Conservation (phyloP, 805 yeast genomes). For the Candida jianshihensis region DNA sequence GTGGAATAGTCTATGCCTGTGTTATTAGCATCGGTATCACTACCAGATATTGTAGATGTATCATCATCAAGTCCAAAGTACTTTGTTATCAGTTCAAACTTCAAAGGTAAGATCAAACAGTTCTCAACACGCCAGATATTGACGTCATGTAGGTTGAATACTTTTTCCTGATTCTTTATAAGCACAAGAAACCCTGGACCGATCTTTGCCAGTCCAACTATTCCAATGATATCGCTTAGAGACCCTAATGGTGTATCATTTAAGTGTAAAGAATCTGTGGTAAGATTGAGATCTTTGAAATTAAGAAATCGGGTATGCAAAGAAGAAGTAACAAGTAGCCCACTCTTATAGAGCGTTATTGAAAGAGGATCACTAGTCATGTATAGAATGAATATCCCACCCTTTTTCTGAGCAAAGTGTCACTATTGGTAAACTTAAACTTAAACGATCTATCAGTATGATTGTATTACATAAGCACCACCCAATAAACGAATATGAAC, state of each 20-base stretch:
- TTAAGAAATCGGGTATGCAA: constrained; percentile 3
- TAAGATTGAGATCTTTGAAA: constrained; percentile 1
- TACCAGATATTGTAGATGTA: background rate
- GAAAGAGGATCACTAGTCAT: background rate
- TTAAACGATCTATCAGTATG: no score
- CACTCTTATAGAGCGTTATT: constrained; percentile 7
- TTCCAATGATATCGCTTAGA: constrained; percentile 8
- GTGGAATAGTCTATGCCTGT: background rate
- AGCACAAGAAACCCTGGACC: constrained; percentile 21
- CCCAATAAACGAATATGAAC: no score
- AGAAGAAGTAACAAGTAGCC: constrained; percentile 5
- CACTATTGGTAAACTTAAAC: background rate
- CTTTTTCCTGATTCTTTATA: constrained; percentile 11
- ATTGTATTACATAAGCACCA: no score
- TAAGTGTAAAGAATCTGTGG: background rate
- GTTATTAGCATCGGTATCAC: background rate
- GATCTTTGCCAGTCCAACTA: constrained; percentile 16
- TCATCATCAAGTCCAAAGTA: constrained; percentile 6
- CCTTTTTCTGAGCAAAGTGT: background rate
- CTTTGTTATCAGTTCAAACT: constrained; percentile 12
- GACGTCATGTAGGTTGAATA: constrained; percentile 9
- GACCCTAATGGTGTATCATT: constrained; percentile 3
- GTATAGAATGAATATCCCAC: no score
- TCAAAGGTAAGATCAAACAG: constrained; percentile 18
- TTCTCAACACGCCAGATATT: constrained; percentile 15